A percentile compares a stretch with the other conserved stretches of the same genome.
phyloP scores from a whole-genome alignment of 192 early-diverging fungal genomes.

The Backusella circina region DNA sequence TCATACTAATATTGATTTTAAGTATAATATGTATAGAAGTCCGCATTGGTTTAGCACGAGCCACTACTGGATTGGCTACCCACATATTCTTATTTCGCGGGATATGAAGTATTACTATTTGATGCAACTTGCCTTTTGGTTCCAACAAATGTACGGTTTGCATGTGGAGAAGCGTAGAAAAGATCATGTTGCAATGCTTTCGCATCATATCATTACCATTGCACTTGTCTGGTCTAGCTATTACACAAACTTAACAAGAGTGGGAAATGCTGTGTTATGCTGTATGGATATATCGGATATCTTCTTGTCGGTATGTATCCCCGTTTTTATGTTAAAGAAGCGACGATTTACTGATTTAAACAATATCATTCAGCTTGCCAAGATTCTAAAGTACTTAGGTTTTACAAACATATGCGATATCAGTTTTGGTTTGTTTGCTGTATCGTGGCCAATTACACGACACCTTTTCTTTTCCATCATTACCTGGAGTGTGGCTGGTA shows the following conservation, averaged over 20 bases:
- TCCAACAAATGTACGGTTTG: constrained; percentile 76
- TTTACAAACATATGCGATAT: constrained; percentile 59
- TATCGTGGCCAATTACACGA: constrained; percentile 75
- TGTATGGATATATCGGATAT: constrained; percentile 82
- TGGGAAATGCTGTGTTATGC: constrained; percentile 77
- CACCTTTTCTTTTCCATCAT: constrained; percentile 69
- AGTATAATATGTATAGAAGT: constrained; percentile 62
- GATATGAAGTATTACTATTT: constrained; percentile 72
- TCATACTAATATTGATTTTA: neutral
- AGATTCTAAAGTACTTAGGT: constrained; percentile 73
- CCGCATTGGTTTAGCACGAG: constrained; percentile 72
- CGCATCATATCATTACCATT: constrained; percentile 78
- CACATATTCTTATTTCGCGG: constrained; percentile 52
- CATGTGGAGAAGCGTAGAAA: constrained; percentile 72
- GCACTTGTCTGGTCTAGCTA: constrained; percentile 63
- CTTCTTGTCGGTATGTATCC: constrained; percentile 57
- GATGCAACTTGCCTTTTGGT: constrained; percentile 72
- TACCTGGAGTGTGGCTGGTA: constrained; percentile 50
- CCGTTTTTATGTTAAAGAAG: neutral
- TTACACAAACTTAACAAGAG: constrained; percentile 63
- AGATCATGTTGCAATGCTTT: constrained; percentile 66
- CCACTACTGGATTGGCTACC: constrained; percentile 69
- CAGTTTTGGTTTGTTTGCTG: constrained; percentile 69
- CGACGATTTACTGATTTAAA: neutral
- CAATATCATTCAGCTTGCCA: constrained; percentile 50